These are phyloP conservation scores for Claviceps fusiformis DNA, from an alignment of 2,329 filamentous ascomycete species.

Conservation along the genomic window DNA sequence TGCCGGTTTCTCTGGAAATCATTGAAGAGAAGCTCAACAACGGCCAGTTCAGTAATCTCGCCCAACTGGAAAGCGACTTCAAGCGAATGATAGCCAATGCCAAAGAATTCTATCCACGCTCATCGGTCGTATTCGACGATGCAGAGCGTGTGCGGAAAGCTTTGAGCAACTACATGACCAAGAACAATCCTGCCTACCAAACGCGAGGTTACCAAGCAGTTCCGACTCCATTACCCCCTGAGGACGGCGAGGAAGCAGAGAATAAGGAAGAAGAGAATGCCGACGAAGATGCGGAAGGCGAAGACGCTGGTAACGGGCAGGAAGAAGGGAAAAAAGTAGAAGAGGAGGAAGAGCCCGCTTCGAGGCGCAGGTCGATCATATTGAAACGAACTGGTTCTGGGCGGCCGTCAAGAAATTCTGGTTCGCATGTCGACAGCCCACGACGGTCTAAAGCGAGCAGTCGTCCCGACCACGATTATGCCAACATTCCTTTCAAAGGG, in stretches of 20 bases:
- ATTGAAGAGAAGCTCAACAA: slow-evolving; percentile 63
- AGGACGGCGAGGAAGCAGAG: slow-evolving; percentile 17
- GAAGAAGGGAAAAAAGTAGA: slow-evolving; percentile 19
- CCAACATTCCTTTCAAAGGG: slow-evolving; percentile 50
- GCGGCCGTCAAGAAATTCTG: slow-evolving; percentile 20
- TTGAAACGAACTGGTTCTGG: slow-evolving; percentile 23
- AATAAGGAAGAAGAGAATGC: slow-evolving; percentile 19
- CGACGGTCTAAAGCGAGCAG: slow-evolving; percentile 23
- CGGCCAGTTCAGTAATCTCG: slow-evolving; percentile 55
- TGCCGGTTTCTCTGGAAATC: slow-evolving; percentile 66
- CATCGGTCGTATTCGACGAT: slow-evolving; percentile 63
- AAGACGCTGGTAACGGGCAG: slow-evolving; percentile 12
- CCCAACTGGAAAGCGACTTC: slow-evolving; percentile 68
- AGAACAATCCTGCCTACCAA: slow-evolving; percentile 72
- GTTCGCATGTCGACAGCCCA: slow-evolving; percentile 18
- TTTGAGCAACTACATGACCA: slow-evolving; percentile 76
- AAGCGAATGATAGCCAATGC: slow-evolving; percentile 82
- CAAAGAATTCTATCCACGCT: slow-evolving; percentile 68
- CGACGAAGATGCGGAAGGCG: slow-evolving; percentile 10
- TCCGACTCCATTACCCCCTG: slow-evolving; percentile 54
- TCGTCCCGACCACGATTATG: slow-evolving; percentile 39
- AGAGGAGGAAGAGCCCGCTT: slow-evolving; percentile 18
- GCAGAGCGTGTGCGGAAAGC: slow-evolving; percentile 79
- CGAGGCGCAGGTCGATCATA: slow-evolving; percentile 25
- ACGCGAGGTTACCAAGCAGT: slow-evolving; percentile 53